Evolutionary conservation across 2,329 filamentous ascomycete genomes (phyloP).

Genomic region (Pestalotiopsis sp.): DNA sequence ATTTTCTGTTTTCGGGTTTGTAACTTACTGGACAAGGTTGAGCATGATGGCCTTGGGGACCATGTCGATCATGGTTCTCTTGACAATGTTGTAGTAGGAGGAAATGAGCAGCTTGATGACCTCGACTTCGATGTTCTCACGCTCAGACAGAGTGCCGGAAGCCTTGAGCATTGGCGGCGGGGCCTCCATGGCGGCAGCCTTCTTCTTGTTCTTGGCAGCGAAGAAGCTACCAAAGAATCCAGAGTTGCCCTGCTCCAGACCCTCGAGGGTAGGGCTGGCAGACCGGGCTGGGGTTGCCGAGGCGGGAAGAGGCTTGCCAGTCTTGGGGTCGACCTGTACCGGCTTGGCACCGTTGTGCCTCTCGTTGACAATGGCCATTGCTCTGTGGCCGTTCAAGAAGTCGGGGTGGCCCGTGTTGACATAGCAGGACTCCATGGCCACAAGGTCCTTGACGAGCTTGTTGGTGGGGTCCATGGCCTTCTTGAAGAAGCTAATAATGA

Average conservation of each 20-base stretch:
- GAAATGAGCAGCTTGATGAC: slow-evolving; percentile 97
- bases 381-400: slow-evolving; percentile 94
- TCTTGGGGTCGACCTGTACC: slow-evolving; percentile 96
- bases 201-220: slow-evolving; percentile 99
- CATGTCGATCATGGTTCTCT: slow-evolving; percentile 99
- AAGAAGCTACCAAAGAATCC: slow-evolving; percentile 99
- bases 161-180: slow-evolving; percentile 93
- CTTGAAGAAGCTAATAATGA: slow-evolving; percentile 95
- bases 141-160: slow-evolving; percentile 89
- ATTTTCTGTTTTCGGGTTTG: background rate
- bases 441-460: slow-evolving; percentile 91
- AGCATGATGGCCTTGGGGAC: slow-evolving; percentile 99
- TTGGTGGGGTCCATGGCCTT: slow-evolving; percentile 98
- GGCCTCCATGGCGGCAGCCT: slow-evolving; percentile 99
- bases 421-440: slow-evolving; percentile 95
- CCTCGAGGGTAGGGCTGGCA: slow-evolving; percentile 71
- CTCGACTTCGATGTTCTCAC: slow-evolving; percentile 94
- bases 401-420: slow-evolving; percentile 98
- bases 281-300: slow-evolving; percentile 70
- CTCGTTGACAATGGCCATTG: slow-evolving; percentile 98
- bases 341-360: slow-evolving; percentile 81
- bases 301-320: slow-evolving; percentile 85
- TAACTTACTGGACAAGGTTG: slow-evolving; percentile 85
- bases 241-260: slow-evolving; percentile 53
- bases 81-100: slow-evolving; percentile 98